Percentiles rank a stretch among this genome's conserved stretches.
Evolutionary conservation across 768 basidiomycete species (phyloP).

Genomic region (Cantharellus anzutake): DNA sequence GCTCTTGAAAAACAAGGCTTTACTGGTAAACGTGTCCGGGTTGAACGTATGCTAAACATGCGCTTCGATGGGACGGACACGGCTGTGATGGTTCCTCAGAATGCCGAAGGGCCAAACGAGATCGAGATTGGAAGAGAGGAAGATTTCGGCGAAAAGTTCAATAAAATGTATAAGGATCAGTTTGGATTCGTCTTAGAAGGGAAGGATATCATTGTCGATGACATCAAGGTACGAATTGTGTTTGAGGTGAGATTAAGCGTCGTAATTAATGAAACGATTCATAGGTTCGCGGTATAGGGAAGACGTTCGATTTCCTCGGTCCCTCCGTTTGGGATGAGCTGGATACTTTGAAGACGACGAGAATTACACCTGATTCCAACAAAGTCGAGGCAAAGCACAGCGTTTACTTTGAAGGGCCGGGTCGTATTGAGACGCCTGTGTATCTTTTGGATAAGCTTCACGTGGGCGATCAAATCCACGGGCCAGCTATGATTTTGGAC

Average conservation of each 20-base stretch:
- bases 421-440: conserved; percentile 64
- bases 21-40: conserved; percentile 41
- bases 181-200: conserved; percentile 84
- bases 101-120: conserved; percentile 77
- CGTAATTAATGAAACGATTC: not conserved
- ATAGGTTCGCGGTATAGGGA: conserved; percentile 76
- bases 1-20: conserved; percentile 75
- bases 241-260: not conserved
- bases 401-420: conserved; percentile 69
- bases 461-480: conserved; percentile 52
- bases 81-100: conserved; percentile 60
- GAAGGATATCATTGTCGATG: conserved; percentile 73
- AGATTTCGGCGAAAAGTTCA: conserved; percentile 63
- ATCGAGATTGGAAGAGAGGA: conserved; percentile 64
- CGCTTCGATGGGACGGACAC: conserved; percentile 90
- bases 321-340: conserved; percentile 65
- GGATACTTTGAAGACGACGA: conserved; percentile 26
- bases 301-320: conserved; percentile 68
- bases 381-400: conserved; percentile 22
- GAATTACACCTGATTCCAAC: conserved; percentile 16
- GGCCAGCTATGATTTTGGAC: conserved; percentile 90
- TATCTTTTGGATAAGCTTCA: conserved; percentile 46
- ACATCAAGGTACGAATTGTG: conserved; percentile 45
- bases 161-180: conserved; percentile 59
- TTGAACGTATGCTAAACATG: conserved; percentile 81